Conservation (phyloP, 768 basidiomycete species). For the Trametes maxima region DNA sequence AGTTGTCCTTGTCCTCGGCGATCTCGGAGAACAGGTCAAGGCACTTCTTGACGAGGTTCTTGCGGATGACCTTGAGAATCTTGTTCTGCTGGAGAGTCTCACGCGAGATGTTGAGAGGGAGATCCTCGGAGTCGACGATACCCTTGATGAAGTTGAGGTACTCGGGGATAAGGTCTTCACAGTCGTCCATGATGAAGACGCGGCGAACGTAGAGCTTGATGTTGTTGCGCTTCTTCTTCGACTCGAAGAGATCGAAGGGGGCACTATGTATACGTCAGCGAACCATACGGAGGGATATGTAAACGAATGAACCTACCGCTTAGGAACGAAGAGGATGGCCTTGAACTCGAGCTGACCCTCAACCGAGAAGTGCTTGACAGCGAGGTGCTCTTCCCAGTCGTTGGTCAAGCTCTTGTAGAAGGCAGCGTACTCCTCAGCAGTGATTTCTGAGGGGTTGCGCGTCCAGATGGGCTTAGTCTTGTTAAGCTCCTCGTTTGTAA, state of each 20-base stretch:
- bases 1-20: constrained; percentile 99
- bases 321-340: constrained; percentile 97
- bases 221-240: constrained; percentile 99
- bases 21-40: constrained; percentile 95
- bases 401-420: constrained; percentile 99
- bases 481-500: constrained; percentile 91
- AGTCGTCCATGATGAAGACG: constrained; percentile 99
- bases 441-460: constrained; percentile 94
- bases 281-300: neutral
- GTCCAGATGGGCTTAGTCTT: constrained; percentile 99
- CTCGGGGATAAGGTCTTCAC: constrained; percentile 98
- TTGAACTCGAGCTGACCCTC: constrained; percentile 99
- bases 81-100: constrained; percentile 99
- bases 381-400: constrained; percentile 99
- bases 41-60: constrained; percentile 99
- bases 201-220: constrained; percentile 99
- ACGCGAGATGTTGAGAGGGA: constrained; percentile 99
- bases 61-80: constrained; percentile 99
- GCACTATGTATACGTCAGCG: constrained; percentile 53
- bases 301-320: constrained; percentile 61
- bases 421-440: constrained; percentile 85
- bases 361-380: constrained; percentile 99
- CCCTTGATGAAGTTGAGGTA: constrained; percentile 99
- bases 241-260: constrained; percentile 99
- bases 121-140: constrained; percentile 99